Conservation (phyloP, 805 yeast species). For the Kodamaea lidongshanica region DNA sequence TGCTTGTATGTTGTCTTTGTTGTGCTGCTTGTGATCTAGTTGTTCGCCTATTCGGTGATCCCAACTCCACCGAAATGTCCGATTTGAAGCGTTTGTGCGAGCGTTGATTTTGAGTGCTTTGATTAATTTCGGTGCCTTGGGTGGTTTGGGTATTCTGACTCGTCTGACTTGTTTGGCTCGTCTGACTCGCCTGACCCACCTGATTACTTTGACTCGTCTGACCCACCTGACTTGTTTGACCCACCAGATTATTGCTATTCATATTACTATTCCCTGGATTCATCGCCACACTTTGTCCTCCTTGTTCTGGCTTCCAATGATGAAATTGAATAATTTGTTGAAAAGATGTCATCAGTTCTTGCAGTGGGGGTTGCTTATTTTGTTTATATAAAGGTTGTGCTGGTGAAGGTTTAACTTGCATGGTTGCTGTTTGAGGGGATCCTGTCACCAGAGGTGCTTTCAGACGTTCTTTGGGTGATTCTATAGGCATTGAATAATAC, state of each 20-base stretch:
- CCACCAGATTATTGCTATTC: constrained; percentile 5
- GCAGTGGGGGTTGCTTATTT: constrained; percentile 29
- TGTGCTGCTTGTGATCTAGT: constrained; percentile 2
- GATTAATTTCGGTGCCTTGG: too few species aligned
- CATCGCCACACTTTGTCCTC: constrained; percentile 7
- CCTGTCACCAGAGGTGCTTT: constrained; percentile 3
- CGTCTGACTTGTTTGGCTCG: too few species aligned
- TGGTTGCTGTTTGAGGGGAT: constrained; percentile 19
- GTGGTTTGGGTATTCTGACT: too few species aligned
- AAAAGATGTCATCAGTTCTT: constrained; percentile 40
- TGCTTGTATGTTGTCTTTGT: neutral
- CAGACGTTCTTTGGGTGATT: constrained; percentile 11
- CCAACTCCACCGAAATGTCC: constrained; percentile 24
- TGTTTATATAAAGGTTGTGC: constrained; percentile 36
- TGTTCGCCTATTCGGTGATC: constrained; percentile 7
- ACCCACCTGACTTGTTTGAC: too few species aligned
- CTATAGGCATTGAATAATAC: constrained; percentile 39
- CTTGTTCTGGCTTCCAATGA: constrained; percentile 46
- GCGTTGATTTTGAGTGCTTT: too few species aligned
- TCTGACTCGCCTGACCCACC: too few species aligned
- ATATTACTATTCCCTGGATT: constrained; percentile 8
- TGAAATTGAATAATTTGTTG: constrained; percentile 52
- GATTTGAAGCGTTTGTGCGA: constrained; percentile 36
- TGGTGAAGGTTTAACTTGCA: constrained; percentile 38
- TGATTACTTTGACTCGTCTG: too few species aligned